Evolutionary conservation across 345 rosid species (phyloP), one percentile per base, ranked within the genome.

Genomic region (Citrus maxima): DNA sequence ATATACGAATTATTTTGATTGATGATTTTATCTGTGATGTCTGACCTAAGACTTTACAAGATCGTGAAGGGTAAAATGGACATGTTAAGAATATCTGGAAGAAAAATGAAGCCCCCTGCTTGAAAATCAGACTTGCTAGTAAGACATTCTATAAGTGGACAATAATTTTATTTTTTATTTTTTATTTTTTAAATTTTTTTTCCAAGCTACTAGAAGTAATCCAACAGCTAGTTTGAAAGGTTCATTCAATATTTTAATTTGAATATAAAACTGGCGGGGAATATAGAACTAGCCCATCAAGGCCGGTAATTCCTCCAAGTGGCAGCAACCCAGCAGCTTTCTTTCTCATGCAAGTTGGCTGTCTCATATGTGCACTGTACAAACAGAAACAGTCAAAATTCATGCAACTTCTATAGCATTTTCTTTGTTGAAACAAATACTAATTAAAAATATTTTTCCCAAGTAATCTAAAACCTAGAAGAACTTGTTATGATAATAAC

Each of bases 261-360:
- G 24, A 79, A 72, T 72, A 76, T 79, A 72, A 58, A 70, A 69
- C 27, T 24, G 42, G 35, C 16, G 76, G 69, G 72, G 67, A 72
- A 71, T 35, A 38, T 38, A 75, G 9, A 13, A 81, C 83, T 30
- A 78, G 79, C 75, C 81, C 80, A 18, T 46, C 4, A 49, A 78
- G 74, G 80, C 80, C 61, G 85, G 89, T 75, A 58, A 73, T 65
- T 24, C 82, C 81, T 81, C 95, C 95, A 91, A 80, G 79, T 88
- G 95, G 95, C 90, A 82, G 90, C 85, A 63, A 60, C 82, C 78
- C 38, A 78, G 76, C 62, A 78, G 82, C 73, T 85, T 69, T 34
- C 59, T 30, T 77, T 56, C 51, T 40, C 70, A 70, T 64, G 58
- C 51, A 59, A 58, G 58, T 62, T 71, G 75, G 32, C 30, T 82